Percentiles rank a stretch among this genome's conserved stretches.
These are phyloP conservation scores for Entomortierella lignicola DNA, from an alignment of 192 early-diverging fungal genomes.

Conservation along the genomic window DNA sequence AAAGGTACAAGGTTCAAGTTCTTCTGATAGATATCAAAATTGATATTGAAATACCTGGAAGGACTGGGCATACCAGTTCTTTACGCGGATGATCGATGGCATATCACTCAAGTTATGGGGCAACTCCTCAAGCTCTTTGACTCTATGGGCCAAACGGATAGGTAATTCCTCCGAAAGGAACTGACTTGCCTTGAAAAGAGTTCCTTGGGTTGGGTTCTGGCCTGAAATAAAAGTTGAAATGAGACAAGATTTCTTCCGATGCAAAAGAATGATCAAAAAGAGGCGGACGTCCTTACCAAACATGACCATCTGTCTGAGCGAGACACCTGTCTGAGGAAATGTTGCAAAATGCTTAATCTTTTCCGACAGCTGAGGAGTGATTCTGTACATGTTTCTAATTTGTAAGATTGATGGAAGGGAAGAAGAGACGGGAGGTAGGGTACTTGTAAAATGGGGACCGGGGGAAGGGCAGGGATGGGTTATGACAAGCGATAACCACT, in stretches of 20 bases:
- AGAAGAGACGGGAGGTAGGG: no score
- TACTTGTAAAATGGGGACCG: no score
- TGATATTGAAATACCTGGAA: conserved; percentile 72
- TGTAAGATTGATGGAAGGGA: no score
- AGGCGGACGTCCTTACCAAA: conserved; percentile 72
- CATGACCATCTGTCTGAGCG: conserved; percentile 94
- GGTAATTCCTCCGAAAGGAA: conserved; percentile 93
- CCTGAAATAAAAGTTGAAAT: conserved; percentile 48
- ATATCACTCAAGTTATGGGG: conserved; percentile 89
- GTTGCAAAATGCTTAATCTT: conserved; percentile 83
- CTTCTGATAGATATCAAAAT: no score
- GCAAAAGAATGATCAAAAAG: neutral
- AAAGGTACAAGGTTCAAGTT: no score
- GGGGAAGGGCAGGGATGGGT: neutral
- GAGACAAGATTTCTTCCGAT: neutral
- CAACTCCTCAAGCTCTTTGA: conserved; percentile 93
- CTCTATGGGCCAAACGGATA: conserved; percentile 91
- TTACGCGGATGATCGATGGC: conserved; percentile 91
- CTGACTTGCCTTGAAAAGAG: conserved; percentile 79
- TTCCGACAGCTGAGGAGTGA: conserved; percentile 71
- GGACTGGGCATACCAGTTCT: conserved; percentile 95
- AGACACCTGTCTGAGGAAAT: conserved; percentile 93
- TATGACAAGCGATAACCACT: neutral
- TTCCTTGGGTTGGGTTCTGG: conserved; percentile 79
- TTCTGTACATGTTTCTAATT: no score